Evolutionary conservation across 2,329 filamentous ascomycete genomes (phyloP).

Genomic region (Colletotrichum neosansevieriae): DNA sequence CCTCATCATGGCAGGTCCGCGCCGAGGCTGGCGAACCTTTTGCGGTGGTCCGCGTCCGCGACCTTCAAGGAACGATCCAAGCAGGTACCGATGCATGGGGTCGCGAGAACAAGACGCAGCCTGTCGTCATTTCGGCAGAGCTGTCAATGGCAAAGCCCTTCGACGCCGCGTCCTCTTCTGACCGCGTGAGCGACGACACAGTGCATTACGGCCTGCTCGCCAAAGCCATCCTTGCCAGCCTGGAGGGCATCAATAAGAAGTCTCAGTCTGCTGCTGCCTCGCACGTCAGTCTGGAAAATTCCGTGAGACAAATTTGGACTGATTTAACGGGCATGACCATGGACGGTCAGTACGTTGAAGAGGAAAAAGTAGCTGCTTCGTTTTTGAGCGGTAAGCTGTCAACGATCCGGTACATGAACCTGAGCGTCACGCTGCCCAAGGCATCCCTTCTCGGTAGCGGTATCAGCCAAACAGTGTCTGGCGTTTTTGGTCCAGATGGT

Average conservation of each 20-base stretch:
- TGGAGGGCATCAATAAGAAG: conserved; percentile 49
- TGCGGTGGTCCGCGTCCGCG: conserved; percentile 69
- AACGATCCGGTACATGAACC: conserved; percentile 59
- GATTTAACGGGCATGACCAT: conserved; percentile 46
- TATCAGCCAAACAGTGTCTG: conserved; percentile 58
- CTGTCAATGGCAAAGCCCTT: conserved; percentile 70
- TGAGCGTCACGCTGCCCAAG: conserved; percentile 73
- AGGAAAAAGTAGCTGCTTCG: conserved; percentile 33
- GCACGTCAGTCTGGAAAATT: conserved; percentile 42
- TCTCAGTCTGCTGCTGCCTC: not conserved
- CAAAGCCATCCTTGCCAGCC: conserved; percentile 69
- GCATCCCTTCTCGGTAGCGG: conserved; percentile 75
- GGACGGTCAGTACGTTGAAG: conserved; percentile 33
- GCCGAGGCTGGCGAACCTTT: conserved; percentile 58
- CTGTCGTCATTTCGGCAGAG: conserved; percentile 69
- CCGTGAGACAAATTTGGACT: conserved; percentile 51
- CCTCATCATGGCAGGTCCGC: conserved; percentile 51
- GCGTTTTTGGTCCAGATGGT: conserved; percentile 6
- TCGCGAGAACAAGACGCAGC: conserved; percentile 68
- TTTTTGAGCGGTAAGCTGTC: conserved; percentile 45
- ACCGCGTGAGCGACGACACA: conserved; percentile 75
- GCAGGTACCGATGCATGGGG: conserved; percentile 79
- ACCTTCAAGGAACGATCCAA: conserved; percentile 68
- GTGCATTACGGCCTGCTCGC: conserved; percentile 80
- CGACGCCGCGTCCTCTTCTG: conserved; percentile 65